Evolutionary conservation across 768 basidiomycete species (phyloP).

Genomic region (Coprinopsis sp.): DNA sequence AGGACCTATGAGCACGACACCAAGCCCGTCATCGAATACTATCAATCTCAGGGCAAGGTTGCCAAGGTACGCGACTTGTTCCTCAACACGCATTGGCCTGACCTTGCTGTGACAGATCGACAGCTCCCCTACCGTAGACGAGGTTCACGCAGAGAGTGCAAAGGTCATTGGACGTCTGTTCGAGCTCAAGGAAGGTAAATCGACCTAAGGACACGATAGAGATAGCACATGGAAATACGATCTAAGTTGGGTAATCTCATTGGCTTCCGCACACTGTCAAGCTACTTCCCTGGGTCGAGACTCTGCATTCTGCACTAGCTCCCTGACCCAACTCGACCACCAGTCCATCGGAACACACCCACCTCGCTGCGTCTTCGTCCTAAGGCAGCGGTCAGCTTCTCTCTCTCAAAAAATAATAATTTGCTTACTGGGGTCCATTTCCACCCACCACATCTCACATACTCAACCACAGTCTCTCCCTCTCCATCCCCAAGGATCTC

Average conservation of each 20-base stretch:
- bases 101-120: conserved; percentile 47
- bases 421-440: conserved; percentile 78
- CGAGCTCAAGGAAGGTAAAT: conserved; percentile 18
- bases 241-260: conserved; percentile 3
- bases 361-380: conserved; percentile 50
- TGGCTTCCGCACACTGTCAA: not conserved
- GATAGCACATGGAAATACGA: not conserved
- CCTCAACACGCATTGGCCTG: too few species aligned
- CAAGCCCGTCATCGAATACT: conserved; percentile 92
- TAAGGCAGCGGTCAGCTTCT: conserved; percentile 21
- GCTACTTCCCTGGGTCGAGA: not conserved
- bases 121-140: conserved; percentile 61
- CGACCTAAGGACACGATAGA: not conserved
- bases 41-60: conserved; percentile 62
- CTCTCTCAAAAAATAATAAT: conserved; percentile 3
- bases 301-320: conserved; percentile 41
- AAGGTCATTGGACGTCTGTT: conserved; percentile 39
- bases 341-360: conserved; percentile 78
- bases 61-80: conserved; percentile 52
- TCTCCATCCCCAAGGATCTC: conserved; percentile 35
- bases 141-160: conserved; percentile 58
- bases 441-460: conserved; percentile 74
- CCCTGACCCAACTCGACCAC: conserved; percentile 58
- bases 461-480: conserved; percentile 65
- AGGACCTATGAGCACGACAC: conserved; percentile 87